Evolutionary conservation across 257 asterid species (phyloP).

Genomic region (Penstemon barbatus): DNA sequence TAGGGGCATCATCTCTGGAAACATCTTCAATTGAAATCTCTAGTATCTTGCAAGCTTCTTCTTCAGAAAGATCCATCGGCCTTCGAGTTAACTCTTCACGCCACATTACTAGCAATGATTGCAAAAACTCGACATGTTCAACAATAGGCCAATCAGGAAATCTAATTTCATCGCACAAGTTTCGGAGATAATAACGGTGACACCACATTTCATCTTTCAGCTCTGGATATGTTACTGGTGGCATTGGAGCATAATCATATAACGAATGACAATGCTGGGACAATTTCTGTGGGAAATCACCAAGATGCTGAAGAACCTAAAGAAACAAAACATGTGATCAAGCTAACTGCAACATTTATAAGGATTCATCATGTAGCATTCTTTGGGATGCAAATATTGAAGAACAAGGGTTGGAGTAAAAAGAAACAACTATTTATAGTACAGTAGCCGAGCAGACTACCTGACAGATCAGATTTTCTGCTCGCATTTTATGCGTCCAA

Average conservation of each 20-base stretch:
- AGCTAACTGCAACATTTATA: conserved; percentile 21
- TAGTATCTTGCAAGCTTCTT: conserved; percentile 91
- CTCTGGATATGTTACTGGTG: conserved; percentile 97
- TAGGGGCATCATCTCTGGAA: conserved; percentile 79
- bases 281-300: conserved; percentile 92
- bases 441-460: conserved; percentile 40
- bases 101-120: conserved; percentile 96
- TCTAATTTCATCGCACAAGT: conserved; percentile 93
- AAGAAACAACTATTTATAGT: conserved; percentile 7
- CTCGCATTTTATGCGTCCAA: conserved; percentile 99
- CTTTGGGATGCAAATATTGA: conserved; percentile 13
- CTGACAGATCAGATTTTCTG: conserved; percentile 92
- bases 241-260: conserved; percentile 99
- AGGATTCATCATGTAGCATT: conserved; percentile 15
- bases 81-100: conserved; percentile 95
- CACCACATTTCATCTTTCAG: conserved; percentile 99
- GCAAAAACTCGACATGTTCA: conserved; percentile 98
- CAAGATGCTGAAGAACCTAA: conserved; percentile 98
- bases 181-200: conserved; percentile 92
- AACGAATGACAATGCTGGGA: conserved; percentile 93
- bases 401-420: not conserved
- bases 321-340: conserved; percentile 28
- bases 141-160: conserved; percentile 99
- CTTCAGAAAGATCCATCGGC: conserved; percentile 99
- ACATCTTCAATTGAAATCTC: conserved; percentile 94